Evolutionary conservation across 495 filamentous ascomycete genomes (phyloP), one percentile per base, ranked within the genome.

Genomic region (Bryoglossum gracile): DNA sequence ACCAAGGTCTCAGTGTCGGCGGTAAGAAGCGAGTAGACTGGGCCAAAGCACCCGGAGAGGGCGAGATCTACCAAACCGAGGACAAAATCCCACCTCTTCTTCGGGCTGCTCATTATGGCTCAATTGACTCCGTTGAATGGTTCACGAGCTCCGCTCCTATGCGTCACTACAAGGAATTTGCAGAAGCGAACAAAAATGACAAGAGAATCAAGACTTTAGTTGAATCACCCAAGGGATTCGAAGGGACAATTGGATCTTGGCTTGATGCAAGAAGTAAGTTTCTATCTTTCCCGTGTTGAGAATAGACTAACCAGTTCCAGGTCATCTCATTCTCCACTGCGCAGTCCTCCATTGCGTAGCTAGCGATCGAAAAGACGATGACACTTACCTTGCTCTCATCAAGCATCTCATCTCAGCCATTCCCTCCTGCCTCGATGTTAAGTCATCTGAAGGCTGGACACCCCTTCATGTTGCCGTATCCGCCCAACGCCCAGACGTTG

Each of bases 1-100:
- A 89, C 54, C 83, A 82, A 54, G 84, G 85, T 0, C 60, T 88
- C 38, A 83, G 73, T 8, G 78, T 89, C 8, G 78, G 82, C 53
- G 84, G 85, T 1, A 78, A 78, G 61, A 88, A 87, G 71, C 74
- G 80, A 41, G 67, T 70, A 14, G 76, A 74, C 45, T 75, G 26
- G 60, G 52, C 33, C 39, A 55, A 26, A 41, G 49, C 41, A 34
- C 45, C 51, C 13, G 46, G 34, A 17, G 9, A 30, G 8, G n/a
- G 19, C 22, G n/a, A n/a, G n/a, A 23, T 25, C 13, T 18, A 22
- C 47, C 26, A 35, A 25, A 14, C 28, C 2, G 52, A 53, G 35
- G 44, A 56, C 16, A 48, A 40, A 11, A 38, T 59, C 9, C 72
- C 81, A 14, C 84, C 83, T 1, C 62, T 86, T 10, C 65, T 88